Evolutionary conservation across 202 grass and related monocot genomes (phyloP), one percentile per base, ranked within the genome.

Genomic region (Zizania palustris): DNA sequence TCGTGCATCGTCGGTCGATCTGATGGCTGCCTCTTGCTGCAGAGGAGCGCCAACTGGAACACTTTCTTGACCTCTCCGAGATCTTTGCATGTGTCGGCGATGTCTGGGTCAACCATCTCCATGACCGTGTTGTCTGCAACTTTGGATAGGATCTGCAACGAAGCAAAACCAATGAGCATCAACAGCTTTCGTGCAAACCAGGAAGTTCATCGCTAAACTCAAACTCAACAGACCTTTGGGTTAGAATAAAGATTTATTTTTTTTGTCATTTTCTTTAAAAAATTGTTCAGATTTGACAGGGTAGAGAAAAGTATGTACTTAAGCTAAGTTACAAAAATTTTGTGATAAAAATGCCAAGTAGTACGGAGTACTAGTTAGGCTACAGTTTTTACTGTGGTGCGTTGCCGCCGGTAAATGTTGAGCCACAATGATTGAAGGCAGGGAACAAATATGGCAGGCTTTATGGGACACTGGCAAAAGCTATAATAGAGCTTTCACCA

Each of bases 1-100:
- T 94, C 95, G 38, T 98, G 95, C 95, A 98, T 98, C 5, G 95
- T 92, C 10, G 95, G 91, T 11, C 95, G 91, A 37, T 98, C 91
- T 0, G 85, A 83, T 0, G 91, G 89, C 12, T 98, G 95, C 61
- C 87, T 61, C 75, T 98, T 94, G 48, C 80, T 90, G 85, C 91
- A 94, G 65, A 98, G 87, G 63, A 97, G 81, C 1, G 95, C 91
- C 75, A 97, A 65, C 63, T 97, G 95, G 60, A 97, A 97, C 11
- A 94, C 67, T 62, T 84, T 88, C 79, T 97, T 97, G 1, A 94
- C 91, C 66, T 97, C 95, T 0, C 80, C 76, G 0, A 97, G 87
- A 66, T 97, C 91, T 48, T 81, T 92, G 80, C 91, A 94, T 4
- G 95, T 90, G 57, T 84, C 76, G 1, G 82, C 13, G 36, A 92